These are phyloP conservation scores for Scheffersomyces amazonensis DNA, from an alignment of 805 yeast genomes.

Conservation along the genomic window DNA sequence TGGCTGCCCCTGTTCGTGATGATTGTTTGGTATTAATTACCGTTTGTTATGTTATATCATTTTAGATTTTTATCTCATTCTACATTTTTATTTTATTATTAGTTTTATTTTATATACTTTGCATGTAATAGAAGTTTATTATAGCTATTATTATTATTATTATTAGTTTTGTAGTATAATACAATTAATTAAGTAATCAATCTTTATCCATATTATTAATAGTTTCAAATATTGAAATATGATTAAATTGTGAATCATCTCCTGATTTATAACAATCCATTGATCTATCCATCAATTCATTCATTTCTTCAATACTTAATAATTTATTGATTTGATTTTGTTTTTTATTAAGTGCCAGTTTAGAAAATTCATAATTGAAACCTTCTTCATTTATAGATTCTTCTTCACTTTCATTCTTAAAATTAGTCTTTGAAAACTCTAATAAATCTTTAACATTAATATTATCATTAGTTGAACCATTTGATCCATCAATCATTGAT, in stretches of 20 bases:
- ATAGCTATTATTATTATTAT: no score
- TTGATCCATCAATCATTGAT: constrained; percentile 13
- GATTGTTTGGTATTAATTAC: no score
- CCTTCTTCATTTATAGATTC: constrained; percentile 8
- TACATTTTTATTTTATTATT: no score
- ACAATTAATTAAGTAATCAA: no score
- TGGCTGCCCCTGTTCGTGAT: no score
- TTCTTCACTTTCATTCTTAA: constrained; percentile 7
- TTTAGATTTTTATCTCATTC: no score
- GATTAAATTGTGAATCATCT: constrained; percentile 18
- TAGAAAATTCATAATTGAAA: constrained; percentile 6
- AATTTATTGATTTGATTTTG: background rate
- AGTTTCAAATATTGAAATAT: constrained; percentile 36
- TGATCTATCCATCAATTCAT: constrained; percentile 41
- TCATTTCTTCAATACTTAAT: constrained; percentile 35
- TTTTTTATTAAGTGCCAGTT: background rate
- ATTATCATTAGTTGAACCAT: constrained; percentile 10
- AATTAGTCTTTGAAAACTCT: constrained; percentile 16
- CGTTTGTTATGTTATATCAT: no score
- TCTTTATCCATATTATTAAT: constrained; percentile 29
- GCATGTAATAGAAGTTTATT: no score
- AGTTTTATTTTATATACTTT: no score
- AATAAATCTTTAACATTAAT: constrained; percentile 17
- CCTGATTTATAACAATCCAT: constrained; percentile 20
- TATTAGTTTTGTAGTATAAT: no score